A percentile compares a stretch with the other conserved stretches of the same genome.
Evolutionary conservation across 2,329 filamentous ascomycete species (phyloP).

Genomic region (Beauveria sp.): DNA sequence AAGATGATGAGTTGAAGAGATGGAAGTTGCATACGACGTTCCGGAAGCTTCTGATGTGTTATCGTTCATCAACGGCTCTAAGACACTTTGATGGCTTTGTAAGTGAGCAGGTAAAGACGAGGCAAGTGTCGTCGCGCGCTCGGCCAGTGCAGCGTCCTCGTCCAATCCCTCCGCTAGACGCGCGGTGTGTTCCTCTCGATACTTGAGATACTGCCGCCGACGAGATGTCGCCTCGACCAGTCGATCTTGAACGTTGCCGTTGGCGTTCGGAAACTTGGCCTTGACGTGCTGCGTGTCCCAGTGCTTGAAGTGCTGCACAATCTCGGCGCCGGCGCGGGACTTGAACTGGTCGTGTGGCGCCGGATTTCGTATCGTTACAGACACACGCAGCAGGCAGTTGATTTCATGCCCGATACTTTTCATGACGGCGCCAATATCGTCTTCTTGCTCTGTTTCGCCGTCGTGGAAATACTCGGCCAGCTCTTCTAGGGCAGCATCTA

Average conservation of each 20-base stretch:
- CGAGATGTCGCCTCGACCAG: not conserved
- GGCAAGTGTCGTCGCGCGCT: not conserved
- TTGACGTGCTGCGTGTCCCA: not conserved
- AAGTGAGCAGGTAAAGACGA: not conserved
- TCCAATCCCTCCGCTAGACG: slow-evolving; percentile 4
- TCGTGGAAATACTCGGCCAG: not conserved
- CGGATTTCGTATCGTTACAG: slow-evolving; percentile 7
- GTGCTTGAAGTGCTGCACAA: not conserved
- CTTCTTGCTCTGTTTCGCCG: not conserved
- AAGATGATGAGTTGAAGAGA: not conserved
- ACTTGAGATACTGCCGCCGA: slow-evolving; percentile 9
- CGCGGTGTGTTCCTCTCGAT: not conserved
- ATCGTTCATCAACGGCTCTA: not conserved
- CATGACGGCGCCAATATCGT: not conserved
- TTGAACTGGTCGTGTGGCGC: slow-evolving; percentile 10
- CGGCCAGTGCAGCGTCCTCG: not conserved
- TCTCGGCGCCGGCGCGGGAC: not conserved
- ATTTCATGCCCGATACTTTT: not conserved
- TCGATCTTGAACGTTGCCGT: not conserved
- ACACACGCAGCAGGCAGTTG: slow-evolving; percentile 7
- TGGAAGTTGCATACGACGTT: not conserved
- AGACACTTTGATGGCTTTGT: too few species aligned
- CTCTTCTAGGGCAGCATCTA: not conserved
- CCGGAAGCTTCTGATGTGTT: not conserved
- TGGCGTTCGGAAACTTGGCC: not conserved